phyloP scores from a whole-genome alignment of 345 rosid species.

The Laguncularia racemosa region DNA sequence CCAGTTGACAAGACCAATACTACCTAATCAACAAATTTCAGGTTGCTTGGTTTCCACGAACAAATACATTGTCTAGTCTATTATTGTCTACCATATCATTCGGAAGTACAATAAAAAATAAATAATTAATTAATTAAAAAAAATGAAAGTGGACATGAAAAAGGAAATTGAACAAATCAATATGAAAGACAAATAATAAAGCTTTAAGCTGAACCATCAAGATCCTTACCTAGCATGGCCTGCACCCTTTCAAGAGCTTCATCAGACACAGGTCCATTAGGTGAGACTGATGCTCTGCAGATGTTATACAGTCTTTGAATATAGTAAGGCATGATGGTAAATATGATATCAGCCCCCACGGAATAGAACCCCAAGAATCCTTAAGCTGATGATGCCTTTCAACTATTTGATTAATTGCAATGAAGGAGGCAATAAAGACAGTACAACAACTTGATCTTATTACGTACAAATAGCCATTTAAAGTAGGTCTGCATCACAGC shows the following conservation, averaged over 20 bases:
- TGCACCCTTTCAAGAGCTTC: conserved; percentile 72
- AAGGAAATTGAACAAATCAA: no score
- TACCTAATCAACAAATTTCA: no score
- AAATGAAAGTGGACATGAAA: no score
- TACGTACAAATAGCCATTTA: not conserved
- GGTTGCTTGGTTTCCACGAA: no score
- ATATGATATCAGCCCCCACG: conserved; percentile 33
- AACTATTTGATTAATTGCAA: conserved; percentile 2
- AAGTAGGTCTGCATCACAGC: not conserved
- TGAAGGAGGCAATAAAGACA: not conserved
- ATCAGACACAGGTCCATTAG: conserved; percentile 61
- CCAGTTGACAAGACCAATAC: no score
- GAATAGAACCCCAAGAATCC: conserved; percentile 13
- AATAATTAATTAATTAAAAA: no score
- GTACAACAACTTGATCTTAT: conserved; percentile 2
- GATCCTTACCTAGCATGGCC: conserved; percentile 52
- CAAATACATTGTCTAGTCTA: no score
- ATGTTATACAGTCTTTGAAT: conserved; percentile 72
- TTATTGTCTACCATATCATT: no score
- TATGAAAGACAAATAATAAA: no score
- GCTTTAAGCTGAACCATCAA: not conserved
- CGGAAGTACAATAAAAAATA: no score
- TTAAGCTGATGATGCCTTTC: conserved; percentile 26
- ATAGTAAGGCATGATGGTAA: conserved; percentile 56
- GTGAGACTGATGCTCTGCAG: conserved; percentile 65